These are phyloP conservation scores for Penstemon davidsonii DNA, from an alignment of 257 asterid genomes.

Conservation along the genomic window DNA sequence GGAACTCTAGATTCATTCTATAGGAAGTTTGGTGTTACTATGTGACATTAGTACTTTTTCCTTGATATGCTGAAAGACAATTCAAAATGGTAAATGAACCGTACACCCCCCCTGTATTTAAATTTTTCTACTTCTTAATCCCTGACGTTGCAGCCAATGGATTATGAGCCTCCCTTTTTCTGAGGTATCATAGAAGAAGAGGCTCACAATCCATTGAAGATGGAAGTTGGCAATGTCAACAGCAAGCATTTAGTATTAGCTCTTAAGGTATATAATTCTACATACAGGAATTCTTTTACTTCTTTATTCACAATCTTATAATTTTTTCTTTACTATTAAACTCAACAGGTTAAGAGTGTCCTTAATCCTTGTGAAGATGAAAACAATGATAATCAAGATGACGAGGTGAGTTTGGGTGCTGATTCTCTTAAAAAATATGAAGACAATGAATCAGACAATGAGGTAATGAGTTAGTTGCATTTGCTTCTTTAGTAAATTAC, in stretches of 20 bases:
- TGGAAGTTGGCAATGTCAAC: slow-evolving; percentile 89
- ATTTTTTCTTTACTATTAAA: slow-evolving; percentile 19
- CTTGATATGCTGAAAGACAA: no score
- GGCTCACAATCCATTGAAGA: slow-evolving; percentile 71
- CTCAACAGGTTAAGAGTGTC: slow-evolving; percentile 81
- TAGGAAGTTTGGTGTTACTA: no score
- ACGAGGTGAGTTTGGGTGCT: slow-evolving; percentile 62
- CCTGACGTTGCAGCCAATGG: slow-evolving; percentile 76
- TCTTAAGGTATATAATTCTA: slow-evolving; percentile 61
- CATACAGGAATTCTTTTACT: slow-evolving; percentile 13
- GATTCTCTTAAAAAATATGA: slow-evolving; percentile 57
- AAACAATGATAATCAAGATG: slow-evolving; percentile 62
- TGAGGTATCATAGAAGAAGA: slow-evolving; percentile 85
- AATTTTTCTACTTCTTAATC: slow-evolving; percentile 18
- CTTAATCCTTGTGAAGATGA: slow-evolving; percentile 97
- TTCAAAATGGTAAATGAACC: no score
- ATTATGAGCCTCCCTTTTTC: slow-evolving; percentile 96
- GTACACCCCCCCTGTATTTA: background rate
- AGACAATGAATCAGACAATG: slow-evolving; percentile 66
- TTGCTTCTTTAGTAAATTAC: slow-evolving; percentile 12
- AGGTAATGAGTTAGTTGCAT: slow-evolving; percentile 45
- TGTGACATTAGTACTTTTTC: no score
- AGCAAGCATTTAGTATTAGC: slow-evolving; percentile 85
- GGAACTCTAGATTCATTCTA: no score
- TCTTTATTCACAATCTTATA: slow-evolving; percentile 17